Conservation (phyloP, 202 grass and related monocot species). For the Zoysia matrella region DNA sequence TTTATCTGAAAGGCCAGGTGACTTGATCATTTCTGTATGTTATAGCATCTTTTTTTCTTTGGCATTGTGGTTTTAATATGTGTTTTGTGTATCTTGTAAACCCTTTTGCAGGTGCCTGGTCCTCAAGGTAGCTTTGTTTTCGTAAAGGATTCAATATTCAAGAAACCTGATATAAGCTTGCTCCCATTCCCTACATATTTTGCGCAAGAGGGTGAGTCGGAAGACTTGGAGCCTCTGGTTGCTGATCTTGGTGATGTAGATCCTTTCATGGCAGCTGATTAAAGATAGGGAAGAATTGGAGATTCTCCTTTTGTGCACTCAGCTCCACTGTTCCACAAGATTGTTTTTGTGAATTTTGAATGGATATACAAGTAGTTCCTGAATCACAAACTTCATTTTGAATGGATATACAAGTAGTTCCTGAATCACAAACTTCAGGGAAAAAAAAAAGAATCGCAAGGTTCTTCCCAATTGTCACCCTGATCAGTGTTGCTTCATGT, state of each 20-base stretch:
- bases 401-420: conserved; percentile 30
- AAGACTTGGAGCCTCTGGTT: conserved; percentile 60
- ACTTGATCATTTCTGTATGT: conserved; percentile 8
- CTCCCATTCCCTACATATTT: conserved; percentile 96
- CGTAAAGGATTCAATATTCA: conserved; percentile 87
- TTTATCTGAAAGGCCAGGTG: conserved; percentile 98
- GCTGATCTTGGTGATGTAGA: conserved; percentile 84
- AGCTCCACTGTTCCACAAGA: conserved; percentile 11
- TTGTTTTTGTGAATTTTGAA: conserved; percentile 48
- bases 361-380: not conserved
- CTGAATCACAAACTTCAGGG: not conserved
- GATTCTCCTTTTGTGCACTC: conserved; percentile 25
- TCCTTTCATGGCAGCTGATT: conserved; percentile 89
- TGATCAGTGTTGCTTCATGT: conserved; percentile 58
- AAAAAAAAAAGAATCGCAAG: not conserved
- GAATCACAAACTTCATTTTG: too few species aligned
- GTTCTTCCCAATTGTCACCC: conserved; percentile 25
- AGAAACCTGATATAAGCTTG: conserved; percentile 74
- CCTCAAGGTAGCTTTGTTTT: conserved; percentile 96
- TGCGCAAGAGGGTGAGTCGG: conserved; percentile 61
- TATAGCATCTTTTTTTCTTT: not conserved
- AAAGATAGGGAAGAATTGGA: conserved; percentile 33
- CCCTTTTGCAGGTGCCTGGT: conserved; percentile 78
- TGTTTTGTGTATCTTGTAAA: not conserved
- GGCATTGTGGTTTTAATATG: conserved; percentile 30